These are phyloP conservation scores for Chenopodium album DNA, from an alignment of 148 eudicot genomes.

Conservation along the genomic window DNA sequence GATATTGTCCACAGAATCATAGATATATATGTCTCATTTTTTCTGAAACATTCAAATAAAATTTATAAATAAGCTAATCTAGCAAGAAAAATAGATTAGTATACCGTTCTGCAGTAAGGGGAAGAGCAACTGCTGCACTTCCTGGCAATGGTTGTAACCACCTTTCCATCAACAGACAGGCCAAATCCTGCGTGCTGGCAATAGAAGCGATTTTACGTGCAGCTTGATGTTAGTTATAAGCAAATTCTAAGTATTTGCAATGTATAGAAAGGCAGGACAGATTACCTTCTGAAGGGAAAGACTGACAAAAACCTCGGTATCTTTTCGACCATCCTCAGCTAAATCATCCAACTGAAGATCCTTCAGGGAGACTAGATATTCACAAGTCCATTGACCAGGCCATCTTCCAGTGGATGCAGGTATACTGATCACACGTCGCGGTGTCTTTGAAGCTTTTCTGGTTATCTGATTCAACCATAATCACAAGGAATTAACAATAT, in stretches of 20 bases:
- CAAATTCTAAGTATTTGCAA: neutral
- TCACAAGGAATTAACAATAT: neutral
- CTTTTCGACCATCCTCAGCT: slow-evolving; percentile 37
- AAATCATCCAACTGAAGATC: slow-evolving; percentile 49
- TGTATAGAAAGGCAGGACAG: neutral
- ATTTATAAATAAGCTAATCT: neutral
- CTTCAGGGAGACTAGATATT: slow-evolving; percentile 42
- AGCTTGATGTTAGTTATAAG: neutral
- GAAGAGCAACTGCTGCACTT: slow-evolving; percentile 71
- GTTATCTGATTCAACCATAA: slow-evolving; percentile 17
- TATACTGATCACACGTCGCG: slow-evolving; percentile 35
- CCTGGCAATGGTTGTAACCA: slow-evolving; percentile 55
- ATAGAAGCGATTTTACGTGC: neutral
- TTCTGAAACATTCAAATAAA: neutral
- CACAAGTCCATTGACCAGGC: slow-evolving; percentile 49
- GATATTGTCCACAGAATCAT: neutral
- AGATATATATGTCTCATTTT: neutral
- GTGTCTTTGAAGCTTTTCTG: slow-evolving; percentile 30
- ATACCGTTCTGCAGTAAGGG: slow-evolving; percentile 62
- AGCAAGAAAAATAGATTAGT: neutral
- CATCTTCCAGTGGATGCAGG: slow-evolving; percentile 44
- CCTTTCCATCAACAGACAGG: slow-evolving; percentile 74
- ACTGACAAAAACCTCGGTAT: slow-evolving; percentile 38
- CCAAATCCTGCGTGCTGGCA: slow-evolving; percentile 87
- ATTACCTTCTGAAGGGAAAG: slow-evolving; percentile 51